Conservation (phyloP, 2,329 filamentous ascomycete genomes). For the Aaosphaeria arxii region DNA sequence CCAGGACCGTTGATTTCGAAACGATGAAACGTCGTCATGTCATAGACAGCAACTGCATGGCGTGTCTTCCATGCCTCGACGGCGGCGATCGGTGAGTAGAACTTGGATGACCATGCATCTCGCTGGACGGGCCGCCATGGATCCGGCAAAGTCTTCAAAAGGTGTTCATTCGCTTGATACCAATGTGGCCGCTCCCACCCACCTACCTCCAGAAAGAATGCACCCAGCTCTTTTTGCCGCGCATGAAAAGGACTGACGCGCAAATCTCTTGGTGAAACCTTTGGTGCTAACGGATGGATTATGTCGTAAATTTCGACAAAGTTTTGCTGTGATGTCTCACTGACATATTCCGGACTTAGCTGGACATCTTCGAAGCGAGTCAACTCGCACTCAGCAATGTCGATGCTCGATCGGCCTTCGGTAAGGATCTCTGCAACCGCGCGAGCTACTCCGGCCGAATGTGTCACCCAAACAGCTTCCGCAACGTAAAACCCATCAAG, state of each 20-base stretch:
- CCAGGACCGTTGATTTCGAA: conserved; percentile 59
- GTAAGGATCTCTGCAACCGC: conserved; percentile 60
- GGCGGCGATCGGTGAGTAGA: conserved; percentile 58
- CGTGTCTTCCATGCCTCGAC: conserved; percentile 65
- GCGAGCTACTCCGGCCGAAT: conserved; percentile 61
- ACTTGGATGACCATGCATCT: conserved; percentile 57
- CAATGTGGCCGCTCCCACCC: conserved; percentile 64
- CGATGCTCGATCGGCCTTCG: conserved; percentile 53
- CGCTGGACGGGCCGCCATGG: conserved; percentile 56
- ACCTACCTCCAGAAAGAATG: conserved; percentile 58
- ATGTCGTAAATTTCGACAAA: conserved; percentile 66
- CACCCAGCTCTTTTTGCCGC: conserved; percentile 54
- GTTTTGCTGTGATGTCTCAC: conserved; percentile 58
- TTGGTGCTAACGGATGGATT: conserved; percentile 58
- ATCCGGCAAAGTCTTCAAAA: conserved; percentile 51
- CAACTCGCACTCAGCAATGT: conserved; percentile 59
- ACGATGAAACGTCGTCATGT: conserved; percentile 59
- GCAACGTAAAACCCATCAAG: conserved; percentile 63
- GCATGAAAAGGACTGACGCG: conserved; percentile 58
- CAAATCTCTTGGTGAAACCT: conserved; percentile 56
- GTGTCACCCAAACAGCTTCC: conserved; percentile 66
- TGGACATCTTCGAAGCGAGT: conserved; percentile 62
- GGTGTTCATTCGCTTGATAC: conserved; percentile 56
- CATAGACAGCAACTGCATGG: conserved; percentile 60
- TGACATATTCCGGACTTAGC: conserved; percentile 54